A percentile compares a stretch with the other conserved stretches of the same genome.
Evolutionary conservation across 306 rosid genomes (phyloP).

Genomic region (Citrullus mucosospermus): DNA sequence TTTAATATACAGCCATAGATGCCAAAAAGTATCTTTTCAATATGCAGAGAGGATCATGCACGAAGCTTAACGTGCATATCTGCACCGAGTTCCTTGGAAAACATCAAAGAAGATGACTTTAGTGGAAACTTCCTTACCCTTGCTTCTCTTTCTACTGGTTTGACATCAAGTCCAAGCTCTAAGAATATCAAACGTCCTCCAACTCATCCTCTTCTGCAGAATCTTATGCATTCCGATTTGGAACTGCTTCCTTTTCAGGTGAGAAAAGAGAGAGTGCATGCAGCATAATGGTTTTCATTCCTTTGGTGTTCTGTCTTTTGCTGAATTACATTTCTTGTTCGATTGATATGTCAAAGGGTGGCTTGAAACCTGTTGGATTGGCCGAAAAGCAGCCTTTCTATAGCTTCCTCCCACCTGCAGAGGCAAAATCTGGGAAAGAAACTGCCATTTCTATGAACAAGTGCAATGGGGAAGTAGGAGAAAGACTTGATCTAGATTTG

Average conservation of each 20-base stretch:
- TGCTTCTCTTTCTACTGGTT: background rate
- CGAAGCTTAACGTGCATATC: background rate
- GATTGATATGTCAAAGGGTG: conserved; percentile 21
- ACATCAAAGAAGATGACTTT: background rate
- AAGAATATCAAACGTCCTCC: background rate
- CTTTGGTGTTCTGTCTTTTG: background rate
- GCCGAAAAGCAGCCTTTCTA: conserved; percentile 13
- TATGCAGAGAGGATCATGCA: background rate
- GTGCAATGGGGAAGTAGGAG: conserved; percentile 26
- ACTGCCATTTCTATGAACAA: conserved; percentile 5
- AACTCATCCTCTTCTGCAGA: background rate
- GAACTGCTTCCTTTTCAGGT: background rate
- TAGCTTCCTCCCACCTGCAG: conserved; percentile 45
- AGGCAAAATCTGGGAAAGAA: conserved; percentile 17
- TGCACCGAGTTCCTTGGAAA: conserved; percentile 1
- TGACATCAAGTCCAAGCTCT: background rate
- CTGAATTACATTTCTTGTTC: background rate
- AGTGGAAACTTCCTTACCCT: conserved; percentile 2
- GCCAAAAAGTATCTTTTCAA: background rate
- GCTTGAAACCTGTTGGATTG: background rate
- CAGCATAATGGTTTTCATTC: background rate
- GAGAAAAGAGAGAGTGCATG: background rate
- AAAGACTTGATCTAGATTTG: conserved; percentile 58
- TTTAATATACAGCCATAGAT: background rate
- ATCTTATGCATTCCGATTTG: background rate